phyloP scores from a whole-genome alignment of 106 monocot species.

The Posidonia australis region DNA sequence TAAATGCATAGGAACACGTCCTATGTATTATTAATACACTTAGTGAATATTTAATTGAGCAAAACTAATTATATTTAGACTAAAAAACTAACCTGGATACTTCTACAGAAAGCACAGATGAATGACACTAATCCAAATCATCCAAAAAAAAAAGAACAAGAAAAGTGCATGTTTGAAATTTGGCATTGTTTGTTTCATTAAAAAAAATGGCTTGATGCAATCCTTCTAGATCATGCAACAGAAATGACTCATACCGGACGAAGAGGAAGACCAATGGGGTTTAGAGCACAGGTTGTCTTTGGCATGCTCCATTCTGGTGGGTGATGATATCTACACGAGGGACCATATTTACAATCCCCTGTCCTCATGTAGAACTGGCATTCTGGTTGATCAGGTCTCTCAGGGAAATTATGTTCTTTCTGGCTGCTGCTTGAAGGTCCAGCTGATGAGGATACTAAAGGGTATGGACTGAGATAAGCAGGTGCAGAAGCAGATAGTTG shows the following conservation, averaged over 20 bases:
- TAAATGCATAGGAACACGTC: too few relatives aligned
- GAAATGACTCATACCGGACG: constrained; percentile 53
- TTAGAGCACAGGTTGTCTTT: constrained; percentile 57
- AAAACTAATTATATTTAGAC: too few relatives aligned
- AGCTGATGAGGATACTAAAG: constrained; percentile 24
- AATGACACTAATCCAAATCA: too few relatives aligned
- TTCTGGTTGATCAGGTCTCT: constrained; percentile 75
- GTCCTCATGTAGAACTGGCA: constrained; percentile 88
- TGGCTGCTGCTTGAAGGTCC: constrained; percentile 39
- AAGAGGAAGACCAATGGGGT: constrained; percentile 80
- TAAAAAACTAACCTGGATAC: too few relatives aligned
- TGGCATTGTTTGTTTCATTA: too few relatives aligned
- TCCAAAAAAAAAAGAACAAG: too few relatives aligned
- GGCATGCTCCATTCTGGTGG: constrained; percentile 58
- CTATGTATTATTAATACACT: too few relatives aligned
- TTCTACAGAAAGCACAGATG: too few relatives aligned
- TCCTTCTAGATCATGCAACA: neutral
- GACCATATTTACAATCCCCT: constrained; percentile 87
- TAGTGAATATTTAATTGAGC: too few relatives aligned
- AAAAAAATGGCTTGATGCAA: neutral
- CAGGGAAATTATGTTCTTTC: constrained; percentile 51
- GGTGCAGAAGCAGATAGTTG: constrained; percentile 59
- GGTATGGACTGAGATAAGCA: constrained; percentile 36
- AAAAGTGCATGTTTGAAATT: too few relatives aligned
- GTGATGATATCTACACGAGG: constrained; percentile 85